Base-by-base conservation (phyloP, 2,329 filamentous ascomycete genomes). In the Epicoccum sorghinum region DNA sequence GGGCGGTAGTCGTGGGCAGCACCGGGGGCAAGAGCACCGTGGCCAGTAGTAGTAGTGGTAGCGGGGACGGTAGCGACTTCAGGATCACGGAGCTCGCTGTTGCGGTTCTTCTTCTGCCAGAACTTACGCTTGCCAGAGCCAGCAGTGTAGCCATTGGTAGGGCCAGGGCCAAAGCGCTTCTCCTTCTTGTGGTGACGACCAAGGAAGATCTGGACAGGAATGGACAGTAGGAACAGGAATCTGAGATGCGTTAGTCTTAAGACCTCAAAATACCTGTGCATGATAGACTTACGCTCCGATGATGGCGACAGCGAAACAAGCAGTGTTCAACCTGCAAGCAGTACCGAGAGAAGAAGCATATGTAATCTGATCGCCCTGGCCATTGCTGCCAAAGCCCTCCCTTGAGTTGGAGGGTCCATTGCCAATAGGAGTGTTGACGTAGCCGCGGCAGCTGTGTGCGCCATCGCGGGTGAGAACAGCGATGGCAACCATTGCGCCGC, bases 401-500 rank as follows among this genome's bases (percentile, higher is more conserved):
- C 80, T 76, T 24, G 78, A 76, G 44, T 73, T 71, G 1, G 83
- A 79, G 7, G 82, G 75, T 5, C 89, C 90, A 4, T 72, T 80
- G 33, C 92, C 92, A 47, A 93, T 84, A 89, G 85, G 6, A 86
- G 86, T 13, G 86, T 93, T 42, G 82, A 78, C 55, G 13, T 77
- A 77, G 42, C 85, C 85, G 12, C 77, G 80, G 79, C 93, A 97
- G 44, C 77, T 83, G 57, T 82, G 75, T 0, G 85, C 84, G 33
- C 92, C 92, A 51, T 84, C 77, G 33, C 89, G 83, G 55, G 90
- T 93, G 59, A 90, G 81, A 43, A 88, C 80, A 0, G 92, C 91
- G 55, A 97, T 84, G 69, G 92, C 96, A 69, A 96, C 84, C 79
- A 95, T 95, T 54, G 81, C 86, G 36, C 83, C 90, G 47, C 86